Base-by-base conservation (phyloP, 1,284 basidiomycete species). In the Cutaneotrichosporon mucoides region DNA sequence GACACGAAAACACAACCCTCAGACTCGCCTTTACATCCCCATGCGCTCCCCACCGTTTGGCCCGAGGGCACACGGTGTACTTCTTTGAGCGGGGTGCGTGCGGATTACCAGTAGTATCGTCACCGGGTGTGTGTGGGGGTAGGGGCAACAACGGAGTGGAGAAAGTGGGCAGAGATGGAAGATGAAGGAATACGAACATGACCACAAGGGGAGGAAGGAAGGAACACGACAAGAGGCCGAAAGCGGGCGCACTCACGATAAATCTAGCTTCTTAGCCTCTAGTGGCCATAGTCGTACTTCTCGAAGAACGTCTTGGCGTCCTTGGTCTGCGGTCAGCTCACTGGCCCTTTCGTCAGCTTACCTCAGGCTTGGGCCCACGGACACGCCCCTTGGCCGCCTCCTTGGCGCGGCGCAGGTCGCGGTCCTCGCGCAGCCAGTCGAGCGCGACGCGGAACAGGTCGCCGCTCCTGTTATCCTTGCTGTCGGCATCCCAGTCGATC, bases 221-320 rank as follows among this genome's bases (percentile, higher is more conserved):
- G 43, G 13, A 36, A 5, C 33, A 36, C 46, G 34, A 5, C 33
- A n/a, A 12, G 46, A 24, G 24, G 16, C 6, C 46, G 5, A 6
- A 36, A 36, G 12, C 8, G 37, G 7, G 46, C 36, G 24, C 3
- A 43, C 36, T 37, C 41, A 37, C 35, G 6, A 24, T n/a, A 4
- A 15, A 11, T 50, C 40, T 43, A 43, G 41, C 4, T 24, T 24
- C 24, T 24, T 3, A 24, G 24, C 24, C 24, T 38, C 37, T 55
- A 55, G 34, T 40, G 36, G 38, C 50, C n/a, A 52, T 79, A 79
- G 59, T 79, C 80, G 62, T 74, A 92, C 89, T 92, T 92, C 70
- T 83, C 86, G 76, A 92, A 97, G 75, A 96, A 97, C 1, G 84
- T 85, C 76, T 93, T 90, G 5, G 89, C 89, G 72, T 94, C 88